Base-by-base conservation (phyloP, 768 basidiomycete genomes). In the Rhizopogon rudus region DNA sequence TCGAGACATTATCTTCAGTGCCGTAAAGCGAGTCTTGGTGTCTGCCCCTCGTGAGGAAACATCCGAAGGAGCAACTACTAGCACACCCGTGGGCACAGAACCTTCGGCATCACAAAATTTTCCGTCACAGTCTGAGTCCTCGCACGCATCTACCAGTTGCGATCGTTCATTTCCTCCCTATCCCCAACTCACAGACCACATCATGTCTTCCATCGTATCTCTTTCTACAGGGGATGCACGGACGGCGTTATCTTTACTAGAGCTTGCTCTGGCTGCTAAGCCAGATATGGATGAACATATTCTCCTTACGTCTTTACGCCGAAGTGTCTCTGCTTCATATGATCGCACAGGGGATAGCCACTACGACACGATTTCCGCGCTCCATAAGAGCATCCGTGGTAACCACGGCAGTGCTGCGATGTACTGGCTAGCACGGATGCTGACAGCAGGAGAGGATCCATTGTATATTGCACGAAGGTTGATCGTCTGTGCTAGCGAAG, bases 341-440 rank as follows among this genome's bases (percentile, higher is more conserved):
- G 88, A 93, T 66, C 80, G 91, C 35, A 79, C 80, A 8, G 89
- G 90, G 3, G 92, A 93, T 58, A 77, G 77, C 56, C 81, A 76
- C 55, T 92, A 91, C 63, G 89, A 92, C 67, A 84, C 88, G 82
- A 91, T 91, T 60, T 87, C 84, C 33, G 91, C 87, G 3, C 72
- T 93, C 60, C 91, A 94, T 71, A 94, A 94, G 69, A 83, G 82
- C 55, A 79, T 93, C 35, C 79, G 92, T 35, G 92, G 90, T 7
- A 82, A 83, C 53, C 82, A 92, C 58, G 83, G 82, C 6, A 77
- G 77, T 62, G 92, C 90, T 0, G 91, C 91, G 6, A 72, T 93
- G 75, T 94, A 93, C 66, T 94, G 91, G 90, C 76, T 94, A 20
- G 90, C 91, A 9, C 80, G 88, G 49, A 92, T 92, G 91, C 74